Evolutionary conservation across 805 yeast species (phyloP).

Genomic region (Yarrowia phangngaensis): DNA sequence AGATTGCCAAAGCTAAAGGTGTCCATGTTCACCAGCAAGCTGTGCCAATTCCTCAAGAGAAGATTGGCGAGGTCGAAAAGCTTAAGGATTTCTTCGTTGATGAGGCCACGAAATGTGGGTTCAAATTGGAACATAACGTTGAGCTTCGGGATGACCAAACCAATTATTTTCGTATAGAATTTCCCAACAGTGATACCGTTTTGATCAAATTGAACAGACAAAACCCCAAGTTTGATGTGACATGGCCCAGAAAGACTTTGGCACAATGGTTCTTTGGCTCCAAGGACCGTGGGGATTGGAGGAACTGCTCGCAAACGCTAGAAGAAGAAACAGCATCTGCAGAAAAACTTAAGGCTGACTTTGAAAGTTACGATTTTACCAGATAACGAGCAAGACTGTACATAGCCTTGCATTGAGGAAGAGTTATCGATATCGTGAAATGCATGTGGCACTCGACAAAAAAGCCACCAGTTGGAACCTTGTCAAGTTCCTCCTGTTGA

Average conservation of each 20-base stretch:
- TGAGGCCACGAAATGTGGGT: slow-evolving; percentile 25
- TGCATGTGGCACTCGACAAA: too few species aligned
- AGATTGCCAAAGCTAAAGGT: slow-evolving; percentile 58
- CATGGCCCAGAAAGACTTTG: slow-evolving; percentile 76
- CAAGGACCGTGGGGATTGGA: slow-evolving; percentile 69
- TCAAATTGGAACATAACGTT: slow-evolving; percentile 6
- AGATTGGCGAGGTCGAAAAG: slow-evolving; percentile 33
- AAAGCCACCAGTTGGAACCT: too few species aligned
- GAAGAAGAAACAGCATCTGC: slow-evolving; percentile 64
- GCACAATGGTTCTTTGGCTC: slow-evolving; percentile 55
- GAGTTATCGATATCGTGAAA: neutral
- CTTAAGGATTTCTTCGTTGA: slow-evolving; percentile 17
- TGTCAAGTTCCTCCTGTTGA: too few species aligned
- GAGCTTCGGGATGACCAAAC: slow-evolving; percentile 36
- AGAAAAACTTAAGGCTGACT: slow-evolving; percentile 55
- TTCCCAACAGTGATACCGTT: slow-evolving; percentile 28
- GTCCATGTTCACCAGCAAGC: slow-evolving; percentile 76
- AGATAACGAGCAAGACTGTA: slow-evolving; percentile 12
- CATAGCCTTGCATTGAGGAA: neutral
- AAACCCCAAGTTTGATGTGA: slow-evolving; percentile 55
- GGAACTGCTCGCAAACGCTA: slow-evolving; percentile 61
- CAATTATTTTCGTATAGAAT: slow-evolving; percentile 32
- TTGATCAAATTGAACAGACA: slow-evolving; percentile 27
- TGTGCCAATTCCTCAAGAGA: slow-evolving; percentile 58
- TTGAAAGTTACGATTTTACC: slow-evolving; percentile 53